These are phyloP conservation scores for Pseudonitzschia multiseries DNA, from an alignment of 108 stramenopile genomes.

Conservation along the genomic window DNA sequence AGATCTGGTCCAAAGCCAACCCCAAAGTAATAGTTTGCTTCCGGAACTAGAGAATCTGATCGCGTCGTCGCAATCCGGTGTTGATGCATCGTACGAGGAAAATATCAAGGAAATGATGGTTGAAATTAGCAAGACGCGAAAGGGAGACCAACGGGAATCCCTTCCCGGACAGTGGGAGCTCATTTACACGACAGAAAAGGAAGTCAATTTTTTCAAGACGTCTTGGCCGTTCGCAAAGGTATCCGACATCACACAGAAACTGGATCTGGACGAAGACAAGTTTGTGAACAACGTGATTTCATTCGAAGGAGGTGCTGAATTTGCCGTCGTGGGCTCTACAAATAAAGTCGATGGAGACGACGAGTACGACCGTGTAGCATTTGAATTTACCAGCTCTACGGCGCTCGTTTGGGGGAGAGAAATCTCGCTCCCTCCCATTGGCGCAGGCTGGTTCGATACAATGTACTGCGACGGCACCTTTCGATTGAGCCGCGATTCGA, in stretches of 20 bases:
- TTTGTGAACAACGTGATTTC: conserved; percentile 22
- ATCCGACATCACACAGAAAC: conserved; percentile 15
- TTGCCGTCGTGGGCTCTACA: conserved; percentile 23
- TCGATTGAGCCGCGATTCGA: conserved; percentile 24
- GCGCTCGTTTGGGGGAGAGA: conserved; percentile 18
- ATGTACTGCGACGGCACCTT: conserved; percentile 28
- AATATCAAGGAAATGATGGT: conserved; percentile 22
- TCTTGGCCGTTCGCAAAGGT: conserved; percentile 35
- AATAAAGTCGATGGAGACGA: conserved; percentile 8
- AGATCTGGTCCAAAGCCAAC: not conserved
- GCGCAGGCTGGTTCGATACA: conserved; percentile 39
- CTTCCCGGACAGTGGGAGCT: conserved; percentile 33
- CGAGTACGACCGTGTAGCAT: conserved; percentile 30
- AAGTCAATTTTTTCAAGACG: conserved; percentile 39
- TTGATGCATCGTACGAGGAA: not conserved
- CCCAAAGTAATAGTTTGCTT: not conserved
- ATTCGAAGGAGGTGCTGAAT: conserved; percentile 30
- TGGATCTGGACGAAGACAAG: conserved; percentile 17
- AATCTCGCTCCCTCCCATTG: conserved; percentile 27
- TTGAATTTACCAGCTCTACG: conserved; percentile 22
- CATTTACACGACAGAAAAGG: conserved; percentile 38
- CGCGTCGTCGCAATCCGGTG: not conserved
- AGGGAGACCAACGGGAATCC: conserved; percentile 23
- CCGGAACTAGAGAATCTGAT: conserved; percentile 17
- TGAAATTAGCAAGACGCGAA: conserved; percentile 23